These are phyloP conservation scores for Hypholoma sublateritium DNA, from an alignment of 768 basidiomycete species.

Conservation along the genomic window DNA sequence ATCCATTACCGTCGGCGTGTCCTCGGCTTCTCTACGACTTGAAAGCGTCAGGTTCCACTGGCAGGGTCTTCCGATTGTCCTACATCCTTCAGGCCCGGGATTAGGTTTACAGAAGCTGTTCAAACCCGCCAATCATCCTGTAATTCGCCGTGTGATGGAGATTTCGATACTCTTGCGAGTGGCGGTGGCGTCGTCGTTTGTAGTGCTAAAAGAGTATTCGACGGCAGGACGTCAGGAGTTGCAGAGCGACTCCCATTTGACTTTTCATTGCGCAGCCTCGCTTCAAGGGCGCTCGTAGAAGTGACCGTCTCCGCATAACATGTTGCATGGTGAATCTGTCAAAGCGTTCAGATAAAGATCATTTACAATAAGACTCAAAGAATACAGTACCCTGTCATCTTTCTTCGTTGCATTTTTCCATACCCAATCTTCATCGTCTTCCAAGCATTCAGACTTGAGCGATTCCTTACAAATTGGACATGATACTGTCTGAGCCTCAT, in stretches of 20 bases:
- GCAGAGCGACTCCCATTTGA: slow-evolving; percentile 66
- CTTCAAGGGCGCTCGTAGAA: slow-evolving; percentile 64
- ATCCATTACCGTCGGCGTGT: too few relatives aligned
- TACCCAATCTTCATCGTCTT: slow-evolving; percentile 98
- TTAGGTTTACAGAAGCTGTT: too few relatives aligned
- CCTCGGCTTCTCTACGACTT: too few relatives aligned
- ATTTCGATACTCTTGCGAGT: slow-evolving; percentile 31
- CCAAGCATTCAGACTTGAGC: slow-evolving; percentile 87
- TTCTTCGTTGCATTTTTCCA: slow-evolving; percentile 90
- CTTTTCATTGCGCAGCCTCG: slow-evolving; percentile 63
- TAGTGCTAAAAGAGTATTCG: slow-evolving; percentile 24
- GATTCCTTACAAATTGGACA: slow-evolving; percentile 97
- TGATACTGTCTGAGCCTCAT: slow-evolving; percentile 78
- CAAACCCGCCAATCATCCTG: too few relatives aligned
- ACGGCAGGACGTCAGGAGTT: slow-evolving; percentile 63
- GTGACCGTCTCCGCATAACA: slow-evolving; percentile 82
- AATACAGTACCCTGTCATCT: slow-evolving; percentile 69
- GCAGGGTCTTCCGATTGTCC: too few relatives aligned
- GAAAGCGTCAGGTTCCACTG: too few relatives aligned
- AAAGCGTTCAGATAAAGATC: too few relatives aligned
- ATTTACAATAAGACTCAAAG: not conserved
- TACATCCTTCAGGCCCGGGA: too few relatives aligned
- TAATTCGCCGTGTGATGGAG: too few relatives aligned
- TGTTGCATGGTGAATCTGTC: slow-evolving; percentile 96
- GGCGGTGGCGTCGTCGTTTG: slow-evolving; percentile 39